These are phyloP conservation scores for Glonium stellatum DNA, from an alignment of 495 filamentous ascomycete species.

Conservation along the genomic window DNA sequence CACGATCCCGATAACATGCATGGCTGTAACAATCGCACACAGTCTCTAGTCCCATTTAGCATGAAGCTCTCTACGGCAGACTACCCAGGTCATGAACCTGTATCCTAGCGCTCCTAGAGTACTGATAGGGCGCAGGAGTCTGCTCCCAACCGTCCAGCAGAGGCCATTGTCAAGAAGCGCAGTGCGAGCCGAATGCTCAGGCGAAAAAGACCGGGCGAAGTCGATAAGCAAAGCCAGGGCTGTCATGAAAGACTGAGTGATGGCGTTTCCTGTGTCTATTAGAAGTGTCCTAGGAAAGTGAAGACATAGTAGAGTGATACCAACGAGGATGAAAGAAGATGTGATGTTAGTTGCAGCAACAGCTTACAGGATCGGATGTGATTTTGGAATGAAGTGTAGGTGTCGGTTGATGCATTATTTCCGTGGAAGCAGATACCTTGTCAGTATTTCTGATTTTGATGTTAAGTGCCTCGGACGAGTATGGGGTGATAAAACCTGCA, in stretches of 20 bases:
- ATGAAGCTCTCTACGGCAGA: constrained; percentile 14
- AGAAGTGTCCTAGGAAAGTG: neutral
- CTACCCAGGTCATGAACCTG: constrained; percentile 35
- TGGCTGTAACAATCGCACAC: constrained; percentile 37
- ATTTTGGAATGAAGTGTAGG: neutral
- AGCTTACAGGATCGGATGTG: constrained; percentile 20
- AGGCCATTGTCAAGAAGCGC: constrained; percentile 44
- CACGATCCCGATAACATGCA: constrained; percentile 42
- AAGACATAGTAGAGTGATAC: constrained; percentile 19
- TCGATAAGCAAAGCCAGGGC: constrained; percentile 43
- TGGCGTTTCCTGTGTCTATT: constrained; percentile 39
- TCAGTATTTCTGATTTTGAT: too few species aligned
- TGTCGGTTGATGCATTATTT: too few species aligned
- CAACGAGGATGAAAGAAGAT: constrained; percentile 40
- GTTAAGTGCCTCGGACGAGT: too few species aligned
- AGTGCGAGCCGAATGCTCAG: constrained; percentile 37
- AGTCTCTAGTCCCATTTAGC: constrained; percentile 37
- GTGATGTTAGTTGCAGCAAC: constrained; percentile 24
- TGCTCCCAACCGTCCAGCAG: constrained; percentile 44
- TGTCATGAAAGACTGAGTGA: constrained; percentile 48
- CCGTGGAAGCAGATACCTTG: too few species aligned
- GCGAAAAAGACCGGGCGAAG: constrained; percentile 40
- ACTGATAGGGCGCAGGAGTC: constrained; percentile 45
- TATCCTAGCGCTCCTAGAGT: constrained; percentile 44
- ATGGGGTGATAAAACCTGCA: too few species aligned